phyloP scores from a whole-genome alignment of 2,329 filamentous ascomycete species.

The Podosphaera xanthii region DNA sequence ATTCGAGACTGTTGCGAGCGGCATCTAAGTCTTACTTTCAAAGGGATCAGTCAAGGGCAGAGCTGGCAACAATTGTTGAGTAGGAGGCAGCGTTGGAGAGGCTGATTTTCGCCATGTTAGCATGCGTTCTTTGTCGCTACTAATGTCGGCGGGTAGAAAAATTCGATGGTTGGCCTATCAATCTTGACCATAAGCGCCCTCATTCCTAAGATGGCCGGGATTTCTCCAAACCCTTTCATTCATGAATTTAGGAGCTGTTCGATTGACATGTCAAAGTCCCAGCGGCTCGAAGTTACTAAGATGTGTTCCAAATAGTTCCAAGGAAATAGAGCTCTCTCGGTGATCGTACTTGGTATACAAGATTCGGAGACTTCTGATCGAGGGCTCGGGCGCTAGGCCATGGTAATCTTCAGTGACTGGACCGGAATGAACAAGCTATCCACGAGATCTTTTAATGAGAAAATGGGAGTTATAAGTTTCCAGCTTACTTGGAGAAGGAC shows the following conservation, averaged over 20 bases:
- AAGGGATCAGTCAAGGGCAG: not conserved
- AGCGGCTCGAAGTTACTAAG: too few relatives aligned
- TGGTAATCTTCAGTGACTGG: not conserved
- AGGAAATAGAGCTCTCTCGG: too few relatives aligned
- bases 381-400: not conserved
- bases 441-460: not conserved
- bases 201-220: not conserved
- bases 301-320: not conserved
- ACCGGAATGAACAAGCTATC: not conserved
- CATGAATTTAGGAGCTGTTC: not conserved
- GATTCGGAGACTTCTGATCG: not conserved
- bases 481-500: not conserved
- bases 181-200: not conserved
- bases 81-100: not conserved
- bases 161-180: not conserved
- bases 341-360: not conserved
- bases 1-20: not conserved
- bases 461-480: not conserved
- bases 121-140: not conserved
- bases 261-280: not conserved
- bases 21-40: not conserved
- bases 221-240: not conserved
- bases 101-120: not conserved
- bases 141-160: not conserved
- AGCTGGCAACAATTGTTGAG: not conserved